phyloP scores from a whole-genome alignment of 352 stramenopile species.

The Achlya hypogyna region DNA sequence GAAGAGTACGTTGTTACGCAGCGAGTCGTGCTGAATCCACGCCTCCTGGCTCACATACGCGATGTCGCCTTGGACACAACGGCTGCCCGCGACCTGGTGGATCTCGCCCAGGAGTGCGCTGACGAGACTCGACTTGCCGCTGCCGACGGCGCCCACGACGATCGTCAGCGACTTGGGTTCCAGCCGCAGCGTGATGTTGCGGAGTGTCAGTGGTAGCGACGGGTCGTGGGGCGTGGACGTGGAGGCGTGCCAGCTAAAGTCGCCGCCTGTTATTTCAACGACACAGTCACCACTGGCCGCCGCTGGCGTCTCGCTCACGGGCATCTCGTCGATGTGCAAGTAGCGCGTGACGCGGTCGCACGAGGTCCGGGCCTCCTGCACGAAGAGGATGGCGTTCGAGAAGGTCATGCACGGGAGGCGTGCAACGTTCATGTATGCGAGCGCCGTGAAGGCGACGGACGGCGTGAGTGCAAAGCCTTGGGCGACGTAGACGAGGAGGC shows the following conservation, averaged over 20 bases:
- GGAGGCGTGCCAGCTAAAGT: slow-evolving; percentile 26
- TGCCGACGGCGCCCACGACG: slow-evolving; percentile 54
- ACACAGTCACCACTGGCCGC: background rate
- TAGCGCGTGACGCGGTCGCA: slow-evolving; percentile 24
- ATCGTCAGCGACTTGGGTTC: slow-evolving; percentile 40
- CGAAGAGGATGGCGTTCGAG: slow-evolving; percentile 37
- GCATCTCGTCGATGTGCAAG: slow-evolving; percentile 32
- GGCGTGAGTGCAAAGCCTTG: slow-evolving; percentile 48
- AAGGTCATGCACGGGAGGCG: slow-evolving; percentile 48
- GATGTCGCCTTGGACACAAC: slow-evolving; percentile 20
- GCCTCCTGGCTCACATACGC: slow-evolving; percentile 39
- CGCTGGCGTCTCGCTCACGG: background rate
- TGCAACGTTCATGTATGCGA: slow-evolving; percentile 45
- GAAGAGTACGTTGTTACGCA: slow-evolving; percentile 45
- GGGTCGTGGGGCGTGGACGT: background rate
- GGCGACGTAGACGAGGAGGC: slow-evolving; percentile 42
- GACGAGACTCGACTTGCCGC: slow-evolving; percentile 64
- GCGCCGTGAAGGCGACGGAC: slow-evolving; percentile 38
- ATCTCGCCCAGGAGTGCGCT: slow-evolving; percentile 40
- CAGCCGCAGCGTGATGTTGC: slow-evolving; percentile 53
- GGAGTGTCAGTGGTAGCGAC: slow-evolving; percentile 31
- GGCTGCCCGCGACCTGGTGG: slow-evolving; percentile 13
- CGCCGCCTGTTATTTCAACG: slow-evolving; percentile 25
- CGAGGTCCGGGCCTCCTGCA: slow-evolving; percentile 37
- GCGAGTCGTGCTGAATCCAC: slow-evolving; percentile 42